A percentile compares a stretch with the other conserved stretches of the same genome.
Evolutionary conservation across 306 rosid species (phyloP).

Genomic region (Alnus glutinosa): DNA sequence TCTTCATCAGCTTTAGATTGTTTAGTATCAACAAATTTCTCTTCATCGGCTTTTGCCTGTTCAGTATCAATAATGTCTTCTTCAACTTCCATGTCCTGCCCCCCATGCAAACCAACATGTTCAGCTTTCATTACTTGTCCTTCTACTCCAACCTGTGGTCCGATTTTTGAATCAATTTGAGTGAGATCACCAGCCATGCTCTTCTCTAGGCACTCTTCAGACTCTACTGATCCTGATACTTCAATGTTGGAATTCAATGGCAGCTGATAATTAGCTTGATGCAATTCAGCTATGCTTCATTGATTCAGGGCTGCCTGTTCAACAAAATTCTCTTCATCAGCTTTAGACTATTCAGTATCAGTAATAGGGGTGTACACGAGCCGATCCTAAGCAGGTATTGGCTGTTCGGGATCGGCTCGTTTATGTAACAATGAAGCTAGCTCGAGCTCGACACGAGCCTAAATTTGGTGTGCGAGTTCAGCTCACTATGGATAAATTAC

Average conservation of each 20-base stretch:
- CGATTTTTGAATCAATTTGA: constrained; percentile 32
- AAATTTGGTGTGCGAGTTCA: no score
- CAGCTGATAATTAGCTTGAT: constrained; percentile 16
- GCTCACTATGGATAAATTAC: no score
- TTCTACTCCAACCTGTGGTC: constrained; percentile 31
- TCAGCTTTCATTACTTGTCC: constrained; percentile 37
- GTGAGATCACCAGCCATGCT: constrained; percentile 21
- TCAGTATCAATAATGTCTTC: constrained; percentile 40
- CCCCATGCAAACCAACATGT: constrained; percentile 46
- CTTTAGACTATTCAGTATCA: no score
- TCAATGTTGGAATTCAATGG: constrained; percentile 33
- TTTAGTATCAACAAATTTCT: constrained; percentile 36
- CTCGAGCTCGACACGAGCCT: no score
- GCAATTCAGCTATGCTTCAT: no score
- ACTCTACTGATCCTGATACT: constrained; percentile 9
- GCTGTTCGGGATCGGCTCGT: no score
- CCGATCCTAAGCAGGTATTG: no score
- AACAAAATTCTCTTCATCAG: no score
- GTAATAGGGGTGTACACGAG: no score
- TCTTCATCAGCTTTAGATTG: constrained; percentile 32
- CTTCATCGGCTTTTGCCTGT: constrained; percentile 30
- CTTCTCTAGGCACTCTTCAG: constrained; percentile 5
- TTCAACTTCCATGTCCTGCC: constrained; percentile 45
- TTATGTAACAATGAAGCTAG: no score
- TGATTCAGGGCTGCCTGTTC: no score